Conservation (phyloP, 352 stramenopile genomes). For the Hyaloperonospora arabidopsidis region DNA sequence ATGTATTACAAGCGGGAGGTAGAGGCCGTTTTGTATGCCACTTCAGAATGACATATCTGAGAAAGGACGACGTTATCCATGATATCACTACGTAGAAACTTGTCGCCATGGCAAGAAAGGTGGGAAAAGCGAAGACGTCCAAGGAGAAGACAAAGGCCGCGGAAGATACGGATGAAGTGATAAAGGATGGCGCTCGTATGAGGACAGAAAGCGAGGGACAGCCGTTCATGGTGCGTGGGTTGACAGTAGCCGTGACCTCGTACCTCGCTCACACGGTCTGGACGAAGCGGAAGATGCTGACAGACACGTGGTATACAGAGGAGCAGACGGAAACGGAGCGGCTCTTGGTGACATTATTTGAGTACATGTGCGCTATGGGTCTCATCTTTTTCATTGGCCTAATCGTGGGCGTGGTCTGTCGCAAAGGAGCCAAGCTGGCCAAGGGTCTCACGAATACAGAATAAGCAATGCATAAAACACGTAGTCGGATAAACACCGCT, state of each 20-base stretch:
- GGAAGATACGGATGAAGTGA: too few relatives aligned
- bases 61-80: too few relatives aligned
- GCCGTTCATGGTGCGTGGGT: slow-evolving; percentile 45
- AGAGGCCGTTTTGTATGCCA: too few relatives aligned
- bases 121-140: too few relatives aligned
- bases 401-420: slow-evolving; percentile 46
- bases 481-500: too few relatives aligned
- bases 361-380: slow-evolving; percentile 75
- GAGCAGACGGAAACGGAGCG: slow-evolving; percentile 45
- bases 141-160: too few relatives aligned
- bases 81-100: too few relatives aligned
- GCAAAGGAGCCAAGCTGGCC: slow-evolving; percentile 31
- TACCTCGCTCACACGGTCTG: slow-evolving; percentile 77
- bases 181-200: too few relatives aligned
- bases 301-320: slow-evolving; percentile 53
- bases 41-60: too few relatives aligned
- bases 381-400: slow-evolving; percentile 65
- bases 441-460: slow-evolving; percentile 4
- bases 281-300: slow-evolving; percentile 63
- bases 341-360: slow-evolving; percentile 62
- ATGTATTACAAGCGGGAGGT: too few relatives aligned
- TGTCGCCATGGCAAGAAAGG: too few relatives aligned
- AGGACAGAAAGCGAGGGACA: slow-evolving; percentile 10
- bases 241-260: slow-evolving; percentile 58
- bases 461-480: too few relatives aligned